These are phyloP conservation scores for Boletus fagicola DNA, from an alignment of 768 basidiomycete genomes.

Conservation along the genomic window DNA sequence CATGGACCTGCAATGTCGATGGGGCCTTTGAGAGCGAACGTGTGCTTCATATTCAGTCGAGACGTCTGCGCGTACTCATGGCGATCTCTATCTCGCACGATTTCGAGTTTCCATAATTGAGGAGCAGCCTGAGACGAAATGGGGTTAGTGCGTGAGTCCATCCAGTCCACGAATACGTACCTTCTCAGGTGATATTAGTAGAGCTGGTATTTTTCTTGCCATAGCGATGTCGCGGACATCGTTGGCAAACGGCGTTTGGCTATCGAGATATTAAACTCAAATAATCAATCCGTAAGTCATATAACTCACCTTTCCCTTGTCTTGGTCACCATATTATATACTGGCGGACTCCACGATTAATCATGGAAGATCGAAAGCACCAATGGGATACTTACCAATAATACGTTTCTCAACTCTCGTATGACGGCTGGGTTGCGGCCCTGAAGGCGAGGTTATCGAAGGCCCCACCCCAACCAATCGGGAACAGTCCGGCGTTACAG, in stretches of 20 bases:
- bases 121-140: constrained; percentile 56
- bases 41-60: constrained; percentile 51
- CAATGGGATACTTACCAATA: constrained; percentile 38
- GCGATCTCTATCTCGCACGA: constrained; percentile 50
- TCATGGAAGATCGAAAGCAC: neutral
- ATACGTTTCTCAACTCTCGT: constrained; percentile 54
- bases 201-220: constrained; percentile 42
- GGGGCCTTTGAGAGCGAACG: constrained; percentile 64
- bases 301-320: constrained; percentile 43
- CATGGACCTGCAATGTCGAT: constrained; percentile 80
- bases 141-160: constrained; percentile 9
- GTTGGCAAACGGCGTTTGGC: constrained; percentile 54
- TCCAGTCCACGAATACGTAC: constrained; percentile 17
- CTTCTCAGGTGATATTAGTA: constrained; percentile 40
- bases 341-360: constrained; percentile 27
- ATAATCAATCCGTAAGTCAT: neutral
- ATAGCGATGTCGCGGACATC: constrained; percentile 54
- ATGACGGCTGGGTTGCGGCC: constrained; percentile 46
- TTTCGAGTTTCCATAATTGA: constrained; percentile 72
- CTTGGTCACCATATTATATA: constrained; percentile 46
- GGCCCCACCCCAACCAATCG: constrained; percentile 52
- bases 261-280: constrained; percentile 24
- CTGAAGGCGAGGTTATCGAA: constrained; percentile 40
- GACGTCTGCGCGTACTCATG: constrained; percentile 35
- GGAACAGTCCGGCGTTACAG: constrained; percentile 45